Evolutionary conservation across 1,284 basidiomycete species (phyloP), one percentile per base, ranked within the genome.

Genomic region (Microbotryum silenes-acaulis): DNA sequence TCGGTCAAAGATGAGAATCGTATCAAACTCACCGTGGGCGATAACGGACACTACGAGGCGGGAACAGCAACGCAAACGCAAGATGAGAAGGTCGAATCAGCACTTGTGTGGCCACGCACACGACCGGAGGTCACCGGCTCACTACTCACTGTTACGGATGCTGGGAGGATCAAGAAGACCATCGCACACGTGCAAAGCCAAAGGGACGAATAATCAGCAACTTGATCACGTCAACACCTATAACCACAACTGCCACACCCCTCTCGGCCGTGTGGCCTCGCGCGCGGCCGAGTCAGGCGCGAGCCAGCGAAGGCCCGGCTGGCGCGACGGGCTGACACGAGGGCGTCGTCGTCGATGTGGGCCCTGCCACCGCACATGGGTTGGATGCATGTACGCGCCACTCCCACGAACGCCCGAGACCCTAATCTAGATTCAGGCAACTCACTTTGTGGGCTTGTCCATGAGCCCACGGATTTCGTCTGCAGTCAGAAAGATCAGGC

Each of bases 11-110:
- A 6, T 18, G 20, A 33, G 6, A 21, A 7, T 31, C 25, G 50
- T 47, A 42, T 50, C 46, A 56, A 31, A 59, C 68, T 62, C 20
- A 71, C 70, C 91, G 64, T 72, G 71, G 54, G 70, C 70, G 51
- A 71, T 71, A 54, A 70, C 70, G 29, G 67, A 69, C 63, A 71
- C 70, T 70, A 56, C 21, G 27, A 31, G 31, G 1, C 31, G 18
- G 20, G 25, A 4, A 5, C 6, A 16, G 1, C n/a, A 53, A 3
- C 16, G 25, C 25, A 23, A 8, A 31, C 12, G 5, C 4, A 25
- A 1, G n/a, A 4, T 23, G 23, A 33, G 25, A 21, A 14, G 25
- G 4, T 5, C 37, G 9, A 48, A 16, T 31, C 52, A 21, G 21
- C 52, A 23, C 23, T 25, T 42, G 25, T 12, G 45, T n/a, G 45